These are phyloP conservation scores for Ophiocordyceps unilateralis DNA, from an alignment of 2,329 filamentous ascomycete species.

Conservation along the genomic window DNA sequence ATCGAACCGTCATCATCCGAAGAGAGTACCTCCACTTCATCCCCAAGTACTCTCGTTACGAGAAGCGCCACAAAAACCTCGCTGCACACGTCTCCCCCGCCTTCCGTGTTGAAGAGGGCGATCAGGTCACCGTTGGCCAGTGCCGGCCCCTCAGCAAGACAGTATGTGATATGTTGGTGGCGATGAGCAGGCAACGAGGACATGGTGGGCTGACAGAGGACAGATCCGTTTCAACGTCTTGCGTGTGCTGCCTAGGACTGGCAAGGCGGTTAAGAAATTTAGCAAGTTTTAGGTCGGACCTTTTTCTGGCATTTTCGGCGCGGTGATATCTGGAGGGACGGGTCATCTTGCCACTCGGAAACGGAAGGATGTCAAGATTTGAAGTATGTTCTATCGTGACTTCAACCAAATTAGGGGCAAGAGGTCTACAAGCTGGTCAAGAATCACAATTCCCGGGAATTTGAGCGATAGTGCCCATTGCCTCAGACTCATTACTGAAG, in stretches of 20 bases:
- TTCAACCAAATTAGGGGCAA: background rate
- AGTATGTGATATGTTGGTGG: constrained; percentile 48
- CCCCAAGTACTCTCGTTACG: constrained; percentile 99
- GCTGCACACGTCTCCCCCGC: constrained; percentile 96
- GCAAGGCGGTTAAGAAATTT: constrained; percentile 96
- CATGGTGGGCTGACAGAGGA: constrained; percentile 8
- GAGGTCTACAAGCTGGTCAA: background rate
- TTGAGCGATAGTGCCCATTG: background rate
- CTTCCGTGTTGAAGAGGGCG: constrained; percentile 99
- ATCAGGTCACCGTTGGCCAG: constrained; percentile 98
- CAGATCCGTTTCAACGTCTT: constrained; percentile 99
- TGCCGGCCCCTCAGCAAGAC: constrained; percentile 99
- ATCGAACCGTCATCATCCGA: constrained; percentile 98
- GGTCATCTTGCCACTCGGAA: constrained; percentile 7
- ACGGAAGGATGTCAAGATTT: background rate
- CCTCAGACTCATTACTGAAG: background rate
- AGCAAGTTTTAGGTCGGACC: constrained; percentile 78
- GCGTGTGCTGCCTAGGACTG: constrained; percentile 90
- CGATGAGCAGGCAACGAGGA: no score
- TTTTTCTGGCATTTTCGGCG: constrained; percentile 37
- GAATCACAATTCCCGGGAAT: background rate
- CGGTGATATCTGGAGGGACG: constrained; percentile 27
- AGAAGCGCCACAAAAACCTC: constrained; percentile 99
- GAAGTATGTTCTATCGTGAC: background rate
- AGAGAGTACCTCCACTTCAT: constrained; percentile 99